Percentiles rank a stretch among this genome's conserved stretches.
These are phyloP conservation scores for Aspergillus bridgeri DNA, from an alignment of 495 filamentous ascomycete species.

Conservation along the genomic window DNA sequence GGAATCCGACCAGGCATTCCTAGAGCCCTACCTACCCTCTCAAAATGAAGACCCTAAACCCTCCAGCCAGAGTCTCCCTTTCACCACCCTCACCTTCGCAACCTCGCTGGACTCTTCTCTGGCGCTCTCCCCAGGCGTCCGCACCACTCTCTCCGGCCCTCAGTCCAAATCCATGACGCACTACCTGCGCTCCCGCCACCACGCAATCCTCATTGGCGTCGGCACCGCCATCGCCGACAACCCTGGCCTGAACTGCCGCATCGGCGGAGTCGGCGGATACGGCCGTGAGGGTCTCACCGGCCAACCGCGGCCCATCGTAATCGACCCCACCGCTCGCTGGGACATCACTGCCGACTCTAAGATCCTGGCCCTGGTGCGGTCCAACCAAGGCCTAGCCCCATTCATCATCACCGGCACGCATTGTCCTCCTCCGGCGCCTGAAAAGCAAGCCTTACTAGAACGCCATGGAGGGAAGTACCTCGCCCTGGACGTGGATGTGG, in stretches of 20 bases:
- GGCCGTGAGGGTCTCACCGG: slow-evolving; percentile 36
- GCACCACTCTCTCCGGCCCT: slow-evolving; percentile 75
- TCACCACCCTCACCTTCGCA: slow-evolving; percentile 84
- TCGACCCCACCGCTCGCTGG: slow-evolving; percentile 74
- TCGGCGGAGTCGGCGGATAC: slow-evolving; percentile 53
- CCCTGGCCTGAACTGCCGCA: slow-evolving; percentile 75
- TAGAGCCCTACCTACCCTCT: slow-evolving; percentile 44
- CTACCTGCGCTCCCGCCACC: slow-evolving; percentile 76
- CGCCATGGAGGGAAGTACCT: slow-evolving; percentile 46
- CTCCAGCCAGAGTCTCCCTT: slow-evolving; percentile 31
- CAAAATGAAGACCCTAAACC: slow-evolving; percentile 11
- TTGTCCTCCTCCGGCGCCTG: slow-evolving; percentile 18
- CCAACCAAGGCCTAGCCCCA: slow-evolving; percentile 65
- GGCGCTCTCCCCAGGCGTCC: slow-evolving; percentile 66
- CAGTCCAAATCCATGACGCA: slow-evolving; percentile 90
- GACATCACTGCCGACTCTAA: slow-evolving; percentile 54
- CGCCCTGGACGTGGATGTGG: slow-evolving; percentile 20
- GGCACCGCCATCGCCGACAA: slow-evolving; percentile 82
- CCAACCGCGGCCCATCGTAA: slow-evolving; percentile 75
- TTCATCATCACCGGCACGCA: slow-evolving; percentile 54
- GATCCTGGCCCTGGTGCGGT: slow-evolving; percentile 57
- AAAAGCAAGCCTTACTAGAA: slow-evolving; percentile 33
- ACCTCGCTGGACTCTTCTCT: slow-evolving; percentile 79
- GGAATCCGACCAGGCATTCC: slow-evolving; percentile 31
- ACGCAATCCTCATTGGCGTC: slow-evolving; percentile 83